Evolutionary conservation across 1,284 basidiomycete genomes (phyloP), one percentile per base, ranked within the genome.

Genomic region (Meira miltonrushii): DNA sequence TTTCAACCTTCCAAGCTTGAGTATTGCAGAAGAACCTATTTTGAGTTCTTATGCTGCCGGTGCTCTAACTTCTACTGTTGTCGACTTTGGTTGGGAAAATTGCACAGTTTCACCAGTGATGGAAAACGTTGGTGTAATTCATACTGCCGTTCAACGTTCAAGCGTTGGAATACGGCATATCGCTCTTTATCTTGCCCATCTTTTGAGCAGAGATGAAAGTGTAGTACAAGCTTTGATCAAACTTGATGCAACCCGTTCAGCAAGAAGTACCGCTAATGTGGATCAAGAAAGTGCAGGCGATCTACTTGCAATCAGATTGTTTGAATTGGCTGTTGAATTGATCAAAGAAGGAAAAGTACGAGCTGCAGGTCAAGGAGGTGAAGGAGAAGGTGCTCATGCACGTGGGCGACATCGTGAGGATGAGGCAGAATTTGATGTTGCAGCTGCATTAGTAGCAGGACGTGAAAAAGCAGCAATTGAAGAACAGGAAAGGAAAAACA

Each of bases 1-100:
- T n/a, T 90, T 96, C 83, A 95, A 96, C 76, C 86, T 88, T 46
- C 89, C 94, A 3, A 88, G 86, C 28, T 85, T 96, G 65, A 85
- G 85, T 46, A 82, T 95, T 66, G 82, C 94, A 44, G 89, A 94
- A 63, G 86, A 90, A 1, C 87, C 93, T 5, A 84, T 94, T 72
- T 85, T 88, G 3, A 87, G 90, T 62, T 82, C 92, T 57, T 95
- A 88, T 79, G 87, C 90, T 19, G 85, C 86, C n/a, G 88, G 88
- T 66, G 83, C 83, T 39, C 83, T 90, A 61, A 87, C 82, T 55
- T 92, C 90, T 38, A 80, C 94, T 53, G 85, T 93, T 33, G 83
- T 97, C 54, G 92, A 96, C 78, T 84, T 97, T 63, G 90, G 88
- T 47, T 83, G 85, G 60, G 83, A 87, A 59, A 82, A 83, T 64